Conservation (phyloP, 441 rosid species). For the Codiaeum variegatum region DNA sequence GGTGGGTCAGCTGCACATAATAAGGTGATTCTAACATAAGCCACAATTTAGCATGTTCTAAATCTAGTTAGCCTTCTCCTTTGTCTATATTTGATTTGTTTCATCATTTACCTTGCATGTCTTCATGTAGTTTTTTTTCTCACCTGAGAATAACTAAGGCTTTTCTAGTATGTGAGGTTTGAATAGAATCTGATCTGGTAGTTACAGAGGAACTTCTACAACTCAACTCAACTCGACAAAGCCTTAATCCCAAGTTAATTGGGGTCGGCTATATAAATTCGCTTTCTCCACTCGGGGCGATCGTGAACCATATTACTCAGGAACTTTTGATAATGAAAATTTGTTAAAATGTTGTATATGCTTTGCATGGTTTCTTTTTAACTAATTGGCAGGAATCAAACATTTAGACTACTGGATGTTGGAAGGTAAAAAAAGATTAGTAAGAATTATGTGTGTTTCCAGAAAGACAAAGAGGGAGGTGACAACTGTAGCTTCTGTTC, state of each 20-base stretch:
- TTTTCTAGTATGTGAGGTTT: background rate
- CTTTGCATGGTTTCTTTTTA: background rate
- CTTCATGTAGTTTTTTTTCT: background rate
- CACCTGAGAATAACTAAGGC: no score
- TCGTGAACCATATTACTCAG: no score
- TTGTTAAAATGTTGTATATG: background rate
- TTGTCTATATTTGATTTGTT: conserved; percentile 9
- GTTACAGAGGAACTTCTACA: background rate
- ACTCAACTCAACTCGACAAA: no score
- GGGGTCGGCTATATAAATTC: no score
- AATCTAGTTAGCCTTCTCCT: conserved; percentile 5
- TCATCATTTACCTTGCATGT: background rate
- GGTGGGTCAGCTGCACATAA: conserved; percentile 99
- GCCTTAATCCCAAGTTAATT: no score
- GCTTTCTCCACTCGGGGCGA: no score
- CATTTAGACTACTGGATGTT: background rate
- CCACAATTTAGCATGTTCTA: conserved; percentile 6
- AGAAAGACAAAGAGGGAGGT: background rate
- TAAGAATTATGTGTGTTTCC: background rate
- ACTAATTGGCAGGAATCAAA: background rate
- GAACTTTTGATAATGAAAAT: background rate
- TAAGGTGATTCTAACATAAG: conserved; percentile 45
- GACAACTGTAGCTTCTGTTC: background rate
- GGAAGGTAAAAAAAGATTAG: background rate
- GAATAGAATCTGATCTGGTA: background rate